These are phyloP conservation scores for Suillus subaureus DNA, from an alignment of 768 basidiomycete species.

Conservation along the genomic window DNA sequence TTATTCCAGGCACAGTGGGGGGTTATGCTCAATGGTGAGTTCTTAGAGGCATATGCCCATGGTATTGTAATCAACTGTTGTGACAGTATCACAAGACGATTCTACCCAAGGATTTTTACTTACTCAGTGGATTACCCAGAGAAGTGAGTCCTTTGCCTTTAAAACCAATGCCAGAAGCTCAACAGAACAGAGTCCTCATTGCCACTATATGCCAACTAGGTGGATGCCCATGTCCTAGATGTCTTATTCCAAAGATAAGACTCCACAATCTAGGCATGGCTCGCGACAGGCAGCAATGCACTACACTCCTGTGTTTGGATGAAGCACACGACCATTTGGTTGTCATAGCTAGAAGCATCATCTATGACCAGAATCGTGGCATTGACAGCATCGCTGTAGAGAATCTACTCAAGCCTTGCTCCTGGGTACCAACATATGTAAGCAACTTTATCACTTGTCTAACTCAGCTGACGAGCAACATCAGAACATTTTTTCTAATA, in stretches of 20 bases:
- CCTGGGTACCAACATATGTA: slow-evolving; percentile 35
- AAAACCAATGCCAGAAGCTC: background rate
- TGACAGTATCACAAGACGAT: slow-evolving; percentile 14
- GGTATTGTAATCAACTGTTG: slow-evolving; percentile 19
- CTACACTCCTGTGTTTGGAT: slow-evolving; percentile 14
- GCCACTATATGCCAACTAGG: slow-evolving; percentile 21
- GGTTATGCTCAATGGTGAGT: slow-evolving; percentile 22
- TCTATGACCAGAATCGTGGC: slow-evolving; percentile 27
- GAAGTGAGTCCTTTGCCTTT: slow-evolving; percentile 26
- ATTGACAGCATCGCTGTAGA: slow-evolving; percentile 32
- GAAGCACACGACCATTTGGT: slow-evolving; percentile 13
- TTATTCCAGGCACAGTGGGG: slow-evolving; percentile 22
- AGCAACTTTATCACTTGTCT: background rate
- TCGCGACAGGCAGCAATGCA: slow-evolving; percentile 11
- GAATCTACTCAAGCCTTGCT: slow-evolving; percentile 26
- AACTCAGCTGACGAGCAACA: background rate
- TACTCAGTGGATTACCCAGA: slow-evolving; percentile 28
- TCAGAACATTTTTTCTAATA: slow-evolving; percentile 40
- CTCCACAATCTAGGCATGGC: slow-evolving; percentile 24
- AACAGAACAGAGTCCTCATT: slow-evolving; percentile 14
- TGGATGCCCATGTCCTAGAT: slow-evolving; percentile 23
- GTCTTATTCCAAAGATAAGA: slow-evolving; percentile 18
- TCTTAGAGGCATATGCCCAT: slow-evolving; percentile 21
- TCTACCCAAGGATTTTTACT: slow-evolving; percentile 23
- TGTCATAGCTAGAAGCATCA: slow-evolving; percentile 20